Evolutionary conservation across 208 protist genomes (phyloP).

Genomic region (Leishmania gerbilli): DNA sequence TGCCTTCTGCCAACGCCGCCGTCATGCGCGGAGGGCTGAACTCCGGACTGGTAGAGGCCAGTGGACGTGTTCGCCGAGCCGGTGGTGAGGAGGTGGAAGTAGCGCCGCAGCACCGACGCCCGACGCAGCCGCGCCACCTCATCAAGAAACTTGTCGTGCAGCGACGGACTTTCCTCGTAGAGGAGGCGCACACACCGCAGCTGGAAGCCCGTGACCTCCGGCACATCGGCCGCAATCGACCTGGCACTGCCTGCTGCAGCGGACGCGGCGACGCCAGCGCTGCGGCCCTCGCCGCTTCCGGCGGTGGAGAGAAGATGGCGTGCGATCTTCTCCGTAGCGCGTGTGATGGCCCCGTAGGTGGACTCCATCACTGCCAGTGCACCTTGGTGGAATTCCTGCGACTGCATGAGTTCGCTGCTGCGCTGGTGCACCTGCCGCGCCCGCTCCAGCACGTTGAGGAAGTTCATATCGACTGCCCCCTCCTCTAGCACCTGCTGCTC

Average conservation of each 20-base stretch:
- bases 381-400: conserved; percentile 56
- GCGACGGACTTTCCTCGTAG: conserved; percentile 55
- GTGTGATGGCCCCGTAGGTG: conserved; percentile 67
- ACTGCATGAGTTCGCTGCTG: conserved; percentile 64
- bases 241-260: conserved; percentile 10
- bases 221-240: conserved; percentile 52
- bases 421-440: conserved; percentile 64
- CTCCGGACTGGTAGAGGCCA: conserved; percentile 42
- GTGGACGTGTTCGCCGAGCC: conserved; percentile 60
- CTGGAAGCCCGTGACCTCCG: conserved; percentile 72
- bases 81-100: conserved; percentile 85
- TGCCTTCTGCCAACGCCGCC: background rate
- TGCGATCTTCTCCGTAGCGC: conserved; percentile 64
- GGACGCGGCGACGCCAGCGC: conserved; percentile 15
- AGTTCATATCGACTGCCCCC: conserved; percentile 54
- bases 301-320: conserved; percentile 59
- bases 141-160: conserved; percentile 71
- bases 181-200: conserved; percentile 67
- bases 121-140: conserved; percentile 72
- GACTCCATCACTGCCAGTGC: conserved; percentile 64
- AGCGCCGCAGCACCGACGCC: conserved; percentile 76
- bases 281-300: conserved; percentile 7
- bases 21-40: conserved; percentile 17
- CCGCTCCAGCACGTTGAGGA: conserved; percentile 71
- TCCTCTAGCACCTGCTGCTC: conserved; percentile 70